These are phyloP conservation scores for Tetraselmis chui DNA, from an alignment of 139 green algal species.

Conservation along the genomic window DNA sequence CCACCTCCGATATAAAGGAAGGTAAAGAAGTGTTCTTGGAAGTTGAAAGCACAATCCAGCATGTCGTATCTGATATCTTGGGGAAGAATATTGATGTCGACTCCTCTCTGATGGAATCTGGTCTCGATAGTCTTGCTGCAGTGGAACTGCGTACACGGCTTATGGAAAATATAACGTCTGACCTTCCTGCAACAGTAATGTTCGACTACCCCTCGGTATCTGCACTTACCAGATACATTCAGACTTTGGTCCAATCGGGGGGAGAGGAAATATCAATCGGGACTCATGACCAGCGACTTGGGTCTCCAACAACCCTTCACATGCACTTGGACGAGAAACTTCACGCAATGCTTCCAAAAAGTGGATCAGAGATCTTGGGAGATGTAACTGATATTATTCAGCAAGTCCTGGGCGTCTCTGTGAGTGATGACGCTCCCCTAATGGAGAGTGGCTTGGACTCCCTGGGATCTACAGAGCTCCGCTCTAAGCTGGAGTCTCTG, in stretches of 20 bases:
- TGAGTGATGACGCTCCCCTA: slow-evolving; percentile 43
- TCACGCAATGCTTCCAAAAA: background rate
- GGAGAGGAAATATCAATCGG: background rate
- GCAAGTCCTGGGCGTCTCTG: slow-evolving; percentile 8
- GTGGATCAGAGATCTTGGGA: no score
- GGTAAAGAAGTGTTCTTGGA: no score
- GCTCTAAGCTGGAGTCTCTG: slow-evolving; percentile 53
- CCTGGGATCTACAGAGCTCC: slow-evolving; percentile 73
- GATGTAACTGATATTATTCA: background rate
- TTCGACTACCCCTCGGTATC: slow-evolving; percentile 73
- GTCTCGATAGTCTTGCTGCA: slow-evolving; percentile 62
- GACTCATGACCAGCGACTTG: background rate
- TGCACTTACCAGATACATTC: background rate
- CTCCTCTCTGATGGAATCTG: slow-evolving; percentile 58
- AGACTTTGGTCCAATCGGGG: background rate
- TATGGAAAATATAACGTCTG: slow-evolving; percentile 34
- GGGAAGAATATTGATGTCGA: slow-evolving; percentile 18
- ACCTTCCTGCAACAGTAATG: slow-evolving; percentile 65
- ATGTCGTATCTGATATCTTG: slow-evolving; percentile 1
- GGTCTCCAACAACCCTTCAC: background rate
- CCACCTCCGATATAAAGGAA: no score
- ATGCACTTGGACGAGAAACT: background rate
- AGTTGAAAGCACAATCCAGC: no score
- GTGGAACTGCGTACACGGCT: slow-evolving; percentile 51
- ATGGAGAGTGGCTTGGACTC: slow-evolving; percentile 72